These are phyloP conservation scores for Anisogramma anomala DNA, from an alignment of 2,329 filamentous ascomycete species.

Conservation along the genomic window DNA sequence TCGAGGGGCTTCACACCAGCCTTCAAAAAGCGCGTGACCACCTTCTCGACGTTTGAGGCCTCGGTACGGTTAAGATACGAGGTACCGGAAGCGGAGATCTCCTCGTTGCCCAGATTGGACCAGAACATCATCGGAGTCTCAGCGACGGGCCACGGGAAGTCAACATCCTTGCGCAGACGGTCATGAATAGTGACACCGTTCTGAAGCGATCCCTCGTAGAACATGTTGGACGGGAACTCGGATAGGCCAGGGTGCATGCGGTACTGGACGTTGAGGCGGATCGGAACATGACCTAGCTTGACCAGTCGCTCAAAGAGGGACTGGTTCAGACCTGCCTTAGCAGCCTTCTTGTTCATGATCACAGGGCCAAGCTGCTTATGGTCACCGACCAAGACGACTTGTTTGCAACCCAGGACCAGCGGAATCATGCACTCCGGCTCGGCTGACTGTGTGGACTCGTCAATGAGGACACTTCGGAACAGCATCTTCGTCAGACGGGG, in stretches of 20 bases:
- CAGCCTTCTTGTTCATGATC: constrained; percentile 99
- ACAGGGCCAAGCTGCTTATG: constrained; percentile 96
- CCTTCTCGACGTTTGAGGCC: constrained; percentile 95
- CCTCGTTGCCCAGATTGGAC: constrained; percentile 94
- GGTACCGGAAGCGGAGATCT: constrained; percentile 94
- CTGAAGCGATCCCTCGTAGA: constrained; percentile 93
- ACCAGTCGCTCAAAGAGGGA: constrained; percentile 97
- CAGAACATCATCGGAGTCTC: constrained; percentile 99
- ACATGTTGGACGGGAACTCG: constrained; percentile 98
- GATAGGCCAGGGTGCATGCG: constrained; percentile 98
- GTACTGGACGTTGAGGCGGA: constrained; percentile 92
- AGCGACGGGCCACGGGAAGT: constrained; percentile 92
- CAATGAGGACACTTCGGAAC: constrained; percentile 94
- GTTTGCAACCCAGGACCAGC: constrained; percentile 91
- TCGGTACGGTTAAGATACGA: constrained; percentile 97
- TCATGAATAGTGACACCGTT: constrained; percentile 90
- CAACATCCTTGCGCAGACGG: constrained; percentile 80
- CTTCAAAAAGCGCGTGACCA: constrained; percentile 97
- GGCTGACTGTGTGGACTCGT: constrained; percentile 95
- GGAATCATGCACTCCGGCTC: constrained; percentile 99
- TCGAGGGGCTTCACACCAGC: constrained; percentile 87
- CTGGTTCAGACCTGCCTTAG: constrained; percentile 93
- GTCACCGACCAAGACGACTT: constrained; percentile 95
- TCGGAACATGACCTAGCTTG: constrained; percentile 78
- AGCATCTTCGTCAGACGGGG: constrained; percentile 94